A percentile compares a stretch with the other conserved stretches of the same genome.
phyloP scores from a whole-genome alignment of 2,329 filamentous ascomycete genomes.

The Botryosphaeria agaves region DNA sequence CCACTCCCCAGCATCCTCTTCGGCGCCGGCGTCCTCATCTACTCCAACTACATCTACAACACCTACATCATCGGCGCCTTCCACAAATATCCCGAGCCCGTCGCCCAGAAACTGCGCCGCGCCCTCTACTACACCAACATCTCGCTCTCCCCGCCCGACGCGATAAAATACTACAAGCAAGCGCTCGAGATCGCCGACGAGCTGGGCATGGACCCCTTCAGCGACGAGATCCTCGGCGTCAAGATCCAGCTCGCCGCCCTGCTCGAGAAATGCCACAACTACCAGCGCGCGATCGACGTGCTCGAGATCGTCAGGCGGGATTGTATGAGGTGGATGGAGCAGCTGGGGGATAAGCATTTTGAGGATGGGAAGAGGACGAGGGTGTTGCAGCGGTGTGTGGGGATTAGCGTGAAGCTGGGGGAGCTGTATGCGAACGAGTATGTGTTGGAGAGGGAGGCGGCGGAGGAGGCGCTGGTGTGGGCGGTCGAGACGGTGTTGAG shows the following conservation, averaged over 20 bases:
- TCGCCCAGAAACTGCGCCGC: conserved; percentile 62
- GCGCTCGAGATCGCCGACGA: conserved; percentile 59
- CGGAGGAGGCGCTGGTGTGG: conserved; percentile 61
- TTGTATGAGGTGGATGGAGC: conserved; percentile 34
- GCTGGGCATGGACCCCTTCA: conserved; percentile 68
- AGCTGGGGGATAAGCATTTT: conserved; percentile 31
- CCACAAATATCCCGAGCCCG: conserved; percentile 46
- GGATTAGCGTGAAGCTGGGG: conserved; percentile 67
- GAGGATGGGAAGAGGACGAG: conserved; percentile 37
- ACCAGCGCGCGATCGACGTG: conserved; percentile 54
- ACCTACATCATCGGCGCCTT: conserved; percentile 29
- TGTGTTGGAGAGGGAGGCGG: conserved; percentile 54
- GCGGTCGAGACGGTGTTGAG: conserved; percentile 64
- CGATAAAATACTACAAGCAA: conserved; percentile 67
- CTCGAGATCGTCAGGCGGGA: conserved; percentile 61
- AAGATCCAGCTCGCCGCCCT: conserved; percentile 67
- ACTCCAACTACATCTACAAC: conserved; percentile 28
- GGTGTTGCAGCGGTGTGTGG: conserved; percentile 56
- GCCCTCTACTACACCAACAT: conserved; percentile 79
- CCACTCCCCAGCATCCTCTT: conserved; percentile 17
- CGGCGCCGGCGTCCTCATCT: conserved; percentile 21
- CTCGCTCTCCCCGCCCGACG: conserved; percentile 54
- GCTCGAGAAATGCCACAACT: conserved; percentile 60
- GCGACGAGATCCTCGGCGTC: conserved; percentile 78
- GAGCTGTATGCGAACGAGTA: conserved; percentile 66